Base-by-base conservation (phyloP, 2,329 filamentous ascomycete genomes). In the Blastomyces silverae region DNA sequence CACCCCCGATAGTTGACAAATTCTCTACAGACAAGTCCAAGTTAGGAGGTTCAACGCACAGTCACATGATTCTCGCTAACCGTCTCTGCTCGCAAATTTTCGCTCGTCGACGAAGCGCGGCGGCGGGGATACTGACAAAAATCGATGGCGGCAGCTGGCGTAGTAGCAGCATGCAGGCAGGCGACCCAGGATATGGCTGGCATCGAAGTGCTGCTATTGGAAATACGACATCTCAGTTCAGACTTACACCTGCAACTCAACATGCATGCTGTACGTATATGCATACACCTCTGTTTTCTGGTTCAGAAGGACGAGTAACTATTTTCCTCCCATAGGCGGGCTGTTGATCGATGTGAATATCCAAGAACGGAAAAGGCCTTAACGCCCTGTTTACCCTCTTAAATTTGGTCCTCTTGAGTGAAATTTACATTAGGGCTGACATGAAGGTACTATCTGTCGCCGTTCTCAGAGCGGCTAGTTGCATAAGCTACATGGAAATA, bases 361-460 rank as follows among this genome's bases (percentile, higher is more conserved):
- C 58, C 44, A 2, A 28, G 42, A 46, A 37, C 25, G 20, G 58
- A 42, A 60, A 61, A 17, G 25, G 58, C 37, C 2, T 48, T 8
- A n/a, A 31, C 42, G 22, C 42, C 58, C 58, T 61, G 7, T 31
- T 61, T 61, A 31, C 28, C 44, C 58, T n/a, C 39, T 50, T 28
- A 61, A 50, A 48, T 61, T 61, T 37, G 58, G 28, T n/a, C 8
- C 37, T 48, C 44, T 61, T 10, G 13, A 48, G 37, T 20, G 15
- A n/a, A 42, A 61, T 61, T 61, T 60, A 28, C 25, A 61, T 61
- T 50, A 48, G 42, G 58, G 58, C 58, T 46, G 31, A 61, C 58
- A 48, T 31, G n/a, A 31, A 34, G 34, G 25, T 34, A 39, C 37
- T 39, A 48, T 22, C 39, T 34, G 5, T 34, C 48, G 15, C n/a